phyloP scores from a whole-genome alignment of 257 asterid genomes.

The Forsythia viridissima region DNA sequence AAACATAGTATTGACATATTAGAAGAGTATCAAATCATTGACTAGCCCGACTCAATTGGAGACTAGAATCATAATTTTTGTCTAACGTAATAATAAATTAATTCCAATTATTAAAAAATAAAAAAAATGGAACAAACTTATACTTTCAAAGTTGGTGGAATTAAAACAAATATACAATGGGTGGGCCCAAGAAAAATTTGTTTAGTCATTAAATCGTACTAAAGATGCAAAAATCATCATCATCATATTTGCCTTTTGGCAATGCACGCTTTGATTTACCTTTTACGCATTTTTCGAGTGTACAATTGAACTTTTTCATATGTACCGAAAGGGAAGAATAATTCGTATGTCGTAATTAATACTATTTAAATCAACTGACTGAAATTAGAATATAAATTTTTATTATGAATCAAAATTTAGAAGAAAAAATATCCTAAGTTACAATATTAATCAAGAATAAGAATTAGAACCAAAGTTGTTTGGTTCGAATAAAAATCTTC shows the following conservation, averaged over 20 bases:
- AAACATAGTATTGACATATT: too few species aligned
- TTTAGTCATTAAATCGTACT: slow-evolving; percentile 18
- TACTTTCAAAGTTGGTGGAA: not conserved
- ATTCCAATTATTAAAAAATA: not conserved
- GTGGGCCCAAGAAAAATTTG: slow-evolving; percentile 29
- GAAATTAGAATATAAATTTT: not conserved
- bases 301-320: slow-evolving; percentile 28
- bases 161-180: not conserved
- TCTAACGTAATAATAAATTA: slow-evolving; percentile 4
- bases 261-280: slow-evolving; percentile 85
- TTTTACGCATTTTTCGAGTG: slow-evolving; percentile 68
- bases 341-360: too few species aligned
- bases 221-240: slow-evolving; percentile 42
- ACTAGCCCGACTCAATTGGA: too few species aligned
- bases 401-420: not conserved
- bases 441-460: not conserved
- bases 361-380: not conserved
- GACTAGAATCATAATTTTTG: slow-evolving; percentile 18
- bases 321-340: not conserved
- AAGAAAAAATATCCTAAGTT: not conserved
- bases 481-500: not conserved
- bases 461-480: not conserved
- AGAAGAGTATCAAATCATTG: too few species aligned
- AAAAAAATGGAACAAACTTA: too few species aligned
- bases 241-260: slow-evolving; percentile 53